A percentile compares a stretch with the other conserved stretches of the same genome.
phyloP scores from a whole-genome alignment of 169 alveolate genomes.

The Eimeria maxima region DNA sequence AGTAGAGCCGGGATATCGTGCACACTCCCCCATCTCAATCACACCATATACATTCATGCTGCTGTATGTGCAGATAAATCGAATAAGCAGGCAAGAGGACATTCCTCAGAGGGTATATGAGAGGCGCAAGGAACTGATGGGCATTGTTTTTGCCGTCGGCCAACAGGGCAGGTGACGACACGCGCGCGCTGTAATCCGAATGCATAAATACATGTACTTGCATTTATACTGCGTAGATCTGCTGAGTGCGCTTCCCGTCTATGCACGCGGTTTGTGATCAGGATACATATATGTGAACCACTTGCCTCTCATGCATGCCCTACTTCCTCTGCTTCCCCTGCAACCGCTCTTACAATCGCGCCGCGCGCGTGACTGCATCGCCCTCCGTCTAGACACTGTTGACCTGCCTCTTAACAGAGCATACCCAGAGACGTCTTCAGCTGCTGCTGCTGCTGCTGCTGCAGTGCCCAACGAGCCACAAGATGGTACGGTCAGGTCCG shows the following conservation, averaged over 20 bases:
- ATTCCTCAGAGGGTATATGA: constrained; percentile 7
- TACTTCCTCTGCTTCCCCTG: constrained; percentile 33
- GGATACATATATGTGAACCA: constrained; percentile 25
- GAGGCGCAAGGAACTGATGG: constrained; percentile 18
- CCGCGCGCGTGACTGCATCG: constrained; percentile 12
- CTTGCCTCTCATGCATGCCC: constrained; percentile 9
- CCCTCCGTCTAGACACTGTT: constrained; percentile 53
- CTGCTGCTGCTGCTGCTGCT: neutral
- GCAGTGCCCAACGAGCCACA: neutral
- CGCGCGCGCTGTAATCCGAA: neutral
- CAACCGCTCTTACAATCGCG: neutral
- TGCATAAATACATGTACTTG: neutral
- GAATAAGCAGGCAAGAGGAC: constrained; percentile 19
- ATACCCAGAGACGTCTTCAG: neutral
- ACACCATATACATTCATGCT: neutral
- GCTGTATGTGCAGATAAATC: constrained; percentile 38
- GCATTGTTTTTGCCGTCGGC: constrained; percentile 41
- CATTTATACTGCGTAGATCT: neutral
- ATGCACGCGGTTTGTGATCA: constrained; percentile 3
- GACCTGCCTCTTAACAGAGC: neutral
- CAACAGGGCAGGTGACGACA: constrained; percentile 62
- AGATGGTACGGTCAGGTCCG: no score
- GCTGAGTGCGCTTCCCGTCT: neutral
- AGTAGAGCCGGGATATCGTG: neutral
- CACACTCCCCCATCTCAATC: neutral